Evolutionary conservation across 345 rosid species (phyloP).

Genomic region (Citrus australasica): DNA sequence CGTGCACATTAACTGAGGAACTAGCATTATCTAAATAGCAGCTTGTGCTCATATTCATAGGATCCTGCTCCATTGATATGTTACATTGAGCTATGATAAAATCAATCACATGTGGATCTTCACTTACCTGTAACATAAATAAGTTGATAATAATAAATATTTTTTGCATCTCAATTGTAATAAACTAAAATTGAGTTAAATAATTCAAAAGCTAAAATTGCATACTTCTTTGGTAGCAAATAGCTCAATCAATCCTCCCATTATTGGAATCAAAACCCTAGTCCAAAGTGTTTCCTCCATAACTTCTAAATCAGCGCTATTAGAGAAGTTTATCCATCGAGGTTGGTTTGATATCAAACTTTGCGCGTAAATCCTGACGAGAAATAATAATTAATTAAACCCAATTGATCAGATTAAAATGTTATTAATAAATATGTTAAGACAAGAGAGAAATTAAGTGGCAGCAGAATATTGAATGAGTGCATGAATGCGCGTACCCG

Average conservation of each 20-base stretch:
- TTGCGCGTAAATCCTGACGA: constrained; percentile 57
- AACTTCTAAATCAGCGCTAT: constrained; percentile 39
- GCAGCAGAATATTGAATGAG: background rate
- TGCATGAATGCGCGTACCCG: constrained; percentile 30
- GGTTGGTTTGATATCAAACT: constrained; percentile 66
- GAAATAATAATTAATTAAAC: too few species aligned
- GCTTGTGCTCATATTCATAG: constrained; percentile 18
- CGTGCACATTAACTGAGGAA: constrained; percentile 20
- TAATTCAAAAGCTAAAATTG: too few species aligned
- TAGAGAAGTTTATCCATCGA: constrained; percentile 61
- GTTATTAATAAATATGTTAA: too few species aligned
- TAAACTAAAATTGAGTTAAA: too few species aligned
- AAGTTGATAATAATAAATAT: too few species aligned
- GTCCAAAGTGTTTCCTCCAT: constrained; percentile 64
- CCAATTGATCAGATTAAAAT: too few species aligned
- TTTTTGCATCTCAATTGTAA: too few species aligned
- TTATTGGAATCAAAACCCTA: constrained; percentile 73
- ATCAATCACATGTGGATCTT: constrained; percentile 65
- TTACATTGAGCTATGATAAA: constrained; percentile 56
- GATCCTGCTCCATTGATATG: constrained; percentile 44
- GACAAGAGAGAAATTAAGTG: too few species aligned
- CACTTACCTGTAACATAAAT: constrained; percentile 48
- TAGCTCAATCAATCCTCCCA: constrained; percentile 81
- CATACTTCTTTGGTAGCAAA: constrained; percentile 70
- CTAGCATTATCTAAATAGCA: constrained; percentile 16